A percentile compares a stretch with the other conserved stretches of the same genome.
Conservation (phyloP, 257 asterid genomes). For the Penstemon newberryi region DNA sequence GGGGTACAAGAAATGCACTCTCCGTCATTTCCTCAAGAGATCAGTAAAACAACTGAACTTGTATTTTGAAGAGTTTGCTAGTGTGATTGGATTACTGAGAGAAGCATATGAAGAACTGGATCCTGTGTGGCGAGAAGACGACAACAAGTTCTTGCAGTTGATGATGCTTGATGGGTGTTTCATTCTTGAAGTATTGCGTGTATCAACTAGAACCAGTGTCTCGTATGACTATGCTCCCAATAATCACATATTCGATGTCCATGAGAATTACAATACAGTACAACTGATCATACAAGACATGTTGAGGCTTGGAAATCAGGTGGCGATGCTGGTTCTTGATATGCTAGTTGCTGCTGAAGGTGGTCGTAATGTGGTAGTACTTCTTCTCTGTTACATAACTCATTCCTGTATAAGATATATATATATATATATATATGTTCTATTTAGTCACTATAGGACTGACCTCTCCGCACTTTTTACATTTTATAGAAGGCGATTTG, state of each 20-base stretch:
- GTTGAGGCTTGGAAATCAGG: conserved; percentile 26
- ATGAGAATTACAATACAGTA: conserved; percentile 15
- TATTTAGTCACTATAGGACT: too few relatives aligned
- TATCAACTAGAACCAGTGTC: not conserved
- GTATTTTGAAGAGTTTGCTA: conserved; percentile 5
- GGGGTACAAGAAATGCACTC: conserved; percentile 40
- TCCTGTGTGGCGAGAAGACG: not conserved
- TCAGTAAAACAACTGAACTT: conserved; percentile 2
- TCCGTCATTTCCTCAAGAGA: conserved; percentile 33
- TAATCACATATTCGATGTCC: conserved; percentile 35
- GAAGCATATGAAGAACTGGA: conserved; percentile 36
- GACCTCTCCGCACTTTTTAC: too few relatives aligned
- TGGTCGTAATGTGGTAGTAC: too few relatives aligned
- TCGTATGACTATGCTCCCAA: not conserved
- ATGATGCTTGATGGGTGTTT: conserved; percentile 37
- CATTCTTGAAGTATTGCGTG: conserved; percentile 31
- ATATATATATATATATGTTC: too few relatives aligned
- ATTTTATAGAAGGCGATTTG: not conserved
- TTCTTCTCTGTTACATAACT: too few relatives aligned
- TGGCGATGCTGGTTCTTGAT: conserved; percentile 20
- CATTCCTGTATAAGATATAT: too few relatives aligned
- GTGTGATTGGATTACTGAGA: conserved; percentile 22
- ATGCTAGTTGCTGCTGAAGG: conserved; percentile 16
- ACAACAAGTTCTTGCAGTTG: conserved; percentile 16
- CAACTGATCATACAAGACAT: conserved; percentile 28